Evolutionary conservation across 108 stramenopile species (phyloP).

Genomic region (Cylindrotheca fusiformis): DNA sequence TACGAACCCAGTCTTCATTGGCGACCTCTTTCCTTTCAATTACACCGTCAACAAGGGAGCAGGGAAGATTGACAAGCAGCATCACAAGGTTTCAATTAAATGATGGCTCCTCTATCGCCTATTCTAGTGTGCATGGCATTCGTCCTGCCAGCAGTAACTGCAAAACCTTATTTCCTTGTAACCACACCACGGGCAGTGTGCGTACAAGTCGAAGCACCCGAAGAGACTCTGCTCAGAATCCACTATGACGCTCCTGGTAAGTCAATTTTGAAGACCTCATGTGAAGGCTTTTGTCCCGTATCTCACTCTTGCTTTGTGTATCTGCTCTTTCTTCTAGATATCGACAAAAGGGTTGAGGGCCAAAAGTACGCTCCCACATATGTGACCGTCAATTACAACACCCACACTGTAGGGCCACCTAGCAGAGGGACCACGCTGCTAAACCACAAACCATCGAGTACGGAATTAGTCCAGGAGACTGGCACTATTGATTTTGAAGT

Average conservation of each 20-base stretch:
- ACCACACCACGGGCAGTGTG: slow-evolving; percentile 49
- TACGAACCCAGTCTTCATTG: no score
- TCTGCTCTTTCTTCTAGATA: slow-evolving; percentile 6
- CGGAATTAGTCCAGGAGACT: slow-evolving; percentile 17
- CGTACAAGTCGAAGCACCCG: slow-evolving; percentile 46
- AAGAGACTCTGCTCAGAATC: slow-evolving; percentile 46
- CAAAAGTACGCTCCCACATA: slow-evolving; percentile 15
- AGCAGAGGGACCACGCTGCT: slow-evolving; percentile 9
- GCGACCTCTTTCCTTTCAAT: no score
- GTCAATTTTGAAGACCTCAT: neutral
- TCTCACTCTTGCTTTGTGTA: neutral
- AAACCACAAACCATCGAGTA: slow-evolving; percentile 33
- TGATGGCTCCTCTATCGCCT: no score
- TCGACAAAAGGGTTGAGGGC: neutral
- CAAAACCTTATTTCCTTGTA: slow-evolving; percentile 15
- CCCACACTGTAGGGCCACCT: slow-evolving; percentile 20
- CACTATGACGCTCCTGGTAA: slow-evolving; percentile 64
- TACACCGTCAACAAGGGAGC: no score
- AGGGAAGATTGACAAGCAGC: no score
- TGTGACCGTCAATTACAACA: slow-evolving; percentile 19
- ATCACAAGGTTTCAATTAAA: no score
- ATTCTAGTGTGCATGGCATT: no score
- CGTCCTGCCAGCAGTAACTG: no score
- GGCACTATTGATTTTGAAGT: slow-evolving; percentile 34
- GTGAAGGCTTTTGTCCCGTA: neutral